A percentile compares a stretch with the other conserved stretches of the same genome.
Evolutionary conservation across 306 rosid genomes (phyloP).

Genomic region (Dalbergia cultrata): DNA sequence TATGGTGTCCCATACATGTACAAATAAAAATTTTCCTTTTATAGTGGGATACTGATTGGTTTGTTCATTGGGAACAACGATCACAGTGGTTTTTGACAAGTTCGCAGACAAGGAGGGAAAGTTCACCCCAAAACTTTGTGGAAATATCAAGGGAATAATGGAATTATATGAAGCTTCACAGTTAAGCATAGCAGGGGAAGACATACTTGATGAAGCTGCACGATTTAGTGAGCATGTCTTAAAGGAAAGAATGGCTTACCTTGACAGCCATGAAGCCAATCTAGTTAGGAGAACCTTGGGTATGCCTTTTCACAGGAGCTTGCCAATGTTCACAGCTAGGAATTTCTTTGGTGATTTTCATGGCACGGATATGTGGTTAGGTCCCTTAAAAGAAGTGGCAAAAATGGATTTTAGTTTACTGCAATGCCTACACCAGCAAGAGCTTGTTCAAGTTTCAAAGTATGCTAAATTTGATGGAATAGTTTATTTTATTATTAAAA

Average conservation of each 20-base stretch:
- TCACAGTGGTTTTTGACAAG: constrained; percentile 50
- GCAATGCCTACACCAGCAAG: constrained; percentile 51
- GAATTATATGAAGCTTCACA: constrained; percentile 57
- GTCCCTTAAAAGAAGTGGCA: constrained; percentile 54
- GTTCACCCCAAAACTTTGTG: constrained; percentile 30
- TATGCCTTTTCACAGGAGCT: constrained; percentile 67
- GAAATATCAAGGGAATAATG: constrained; percentile 42
- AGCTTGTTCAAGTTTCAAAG: constrained; percentile 57
- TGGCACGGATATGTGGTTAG: constrained; percentile 45
- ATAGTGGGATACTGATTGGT: not conserved
- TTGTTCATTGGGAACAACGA: constrained; percentile 9
- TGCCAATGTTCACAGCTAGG: constrained; percentile 56
- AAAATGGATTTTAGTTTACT: constrained; percentile 52
- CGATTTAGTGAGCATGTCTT: constrained; percentile 39
- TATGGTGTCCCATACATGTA: no score
- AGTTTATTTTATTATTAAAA: not conserved
- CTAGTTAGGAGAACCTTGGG: constrained; percentile 51
- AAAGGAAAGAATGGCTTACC: constrained; percentile 8
- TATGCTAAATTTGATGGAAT: constrained; percentile 6
- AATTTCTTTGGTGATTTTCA: constrained; percentile 39
- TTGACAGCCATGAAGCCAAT: constrained; percentile 39
- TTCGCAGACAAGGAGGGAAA: constrained; percentile 43
- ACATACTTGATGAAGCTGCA: constrained; percentile 49
- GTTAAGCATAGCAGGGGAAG: constrained; percentile 45
- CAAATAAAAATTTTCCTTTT: not conserved